phyloP scores from a whole-genome alignment of 2,329 filamentous ascomycete genomes.

The Ceratocystis papillata region DNA sequence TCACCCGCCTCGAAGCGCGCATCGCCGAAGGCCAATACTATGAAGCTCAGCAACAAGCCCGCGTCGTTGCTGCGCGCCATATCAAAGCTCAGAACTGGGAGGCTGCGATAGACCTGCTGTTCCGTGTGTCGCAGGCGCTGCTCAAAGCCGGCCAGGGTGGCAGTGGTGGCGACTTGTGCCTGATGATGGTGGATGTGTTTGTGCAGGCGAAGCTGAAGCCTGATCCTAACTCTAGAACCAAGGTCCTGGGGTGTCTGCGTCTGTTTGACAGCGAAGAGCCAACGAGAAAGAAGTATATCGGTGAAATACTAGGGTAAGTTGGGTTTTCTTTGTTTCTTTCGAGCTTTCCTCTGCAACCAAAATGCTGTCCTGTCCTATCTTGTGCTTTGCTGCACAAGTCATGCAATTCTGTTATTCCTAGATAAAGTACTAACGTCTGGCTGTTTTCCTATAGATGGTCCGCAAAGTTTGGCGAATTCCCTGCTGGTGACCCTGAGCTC shows the following conservation, averaged over 20 bases:
- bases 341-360: not conserved
- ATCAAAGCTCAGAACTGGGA: slow-evolving; percentile 76
- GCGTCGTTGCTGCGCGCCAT: slow-evolving; percentile 88
- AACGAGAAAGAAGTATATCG: slow-evolving; percentile 83
- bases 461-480: slow-evolving; percentile 70
- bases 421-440: slow-evolving; percentile 8
- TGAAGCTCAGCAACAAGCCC: slow-evolving; percentile 96
- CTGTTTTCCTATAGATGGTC: slow-evolving; percentile 51
- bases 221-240: slow-evolving; percentile 62
- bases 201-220: slow-evolving; percentile 71
- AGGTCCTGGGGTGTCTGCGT: slow-evolving; percentile 65
- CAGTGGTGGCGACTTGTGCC: slow-evolving; percentile 78
- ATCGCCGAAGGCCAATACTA: slow-evolving; percentile 90
- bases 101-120: slow-evolving; percentile 78
- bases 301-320: slow-evolving; percentile 64
- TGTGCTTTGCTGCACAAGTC: not conserved
- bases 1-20: slow-evolving; percentile 63
- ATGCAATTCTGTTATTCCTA: not conserved
- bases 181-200: slow-evolving; percentile 84
- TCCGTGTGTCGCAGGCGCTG: slow-evolving; percentile 70
- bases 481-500: slow-evolving; percentile 84
- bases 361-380: no score
- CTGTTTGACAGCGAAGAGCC: slow-evolving; percentile 76
- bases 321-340: not conserved
- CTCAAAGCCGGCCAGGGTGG: slow-evolving; percentile 88